Percentiles rank a stretch among this genome's conserved stretches.
Conservation (phyloP, 164 flowering plant species). For the Liriodendron chinense region DNA sequence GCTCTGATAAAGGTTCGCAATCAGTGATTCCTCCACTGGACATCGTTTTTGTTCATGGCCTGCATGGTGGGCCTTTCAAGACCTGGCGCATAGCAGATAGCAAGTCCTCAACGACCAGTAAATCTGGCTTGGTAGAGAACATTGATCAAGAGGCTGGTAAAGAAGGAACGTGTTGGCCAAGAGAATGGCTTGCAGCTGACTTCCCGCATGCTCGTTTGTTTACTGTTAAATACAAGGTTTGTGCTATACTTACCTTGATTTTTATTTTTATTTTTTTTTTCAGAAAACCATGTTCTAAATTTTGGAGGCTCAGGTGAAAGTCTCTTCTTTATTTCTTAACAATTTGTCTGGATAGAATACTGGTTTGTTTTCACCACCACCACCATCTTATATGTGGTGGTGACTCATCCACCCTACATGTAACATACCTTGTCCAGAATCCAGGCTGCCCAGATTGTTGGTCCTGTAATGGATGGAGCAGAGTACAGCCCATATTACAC, state of each 20-base stretch:
- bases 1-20: conserved; percentile 20
- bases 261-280: background rate
- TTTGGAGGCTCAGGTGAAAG: background rate
- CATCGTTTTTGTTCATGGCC: conserved; percentile 91
- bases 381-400: background rate
- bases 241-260: conserved; percentile 13
- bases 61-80: conserved; percentile 94
- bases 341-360: background rate
- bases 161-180: conserved; percentile 94
- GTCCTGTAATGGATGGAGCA: background rate
- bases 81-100: conserved; percentile 93
- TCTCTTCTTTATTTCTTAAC: background rate
- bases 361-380: background rate
- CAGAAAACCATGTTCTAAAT: background rate
- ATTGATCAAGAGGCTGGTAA: conserved; percentile 97
- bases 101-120: conserved; percentile 71
- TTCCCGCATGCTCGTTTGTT: conserved; percentile 88
- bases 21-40: conserved; percentile 52
- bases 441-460: background rate
- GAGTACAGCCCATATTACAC: background rate
- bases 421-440: background rate
- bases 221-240: conserved; percentile 90
- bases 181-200: conserved; percentile 93
- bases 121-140: conserved; percentile 91
- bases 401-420: background rate